Conservation (phyloP, 2,329 filamentous ascomycete genomes). For the Ceratocystis destructans region DNA sequence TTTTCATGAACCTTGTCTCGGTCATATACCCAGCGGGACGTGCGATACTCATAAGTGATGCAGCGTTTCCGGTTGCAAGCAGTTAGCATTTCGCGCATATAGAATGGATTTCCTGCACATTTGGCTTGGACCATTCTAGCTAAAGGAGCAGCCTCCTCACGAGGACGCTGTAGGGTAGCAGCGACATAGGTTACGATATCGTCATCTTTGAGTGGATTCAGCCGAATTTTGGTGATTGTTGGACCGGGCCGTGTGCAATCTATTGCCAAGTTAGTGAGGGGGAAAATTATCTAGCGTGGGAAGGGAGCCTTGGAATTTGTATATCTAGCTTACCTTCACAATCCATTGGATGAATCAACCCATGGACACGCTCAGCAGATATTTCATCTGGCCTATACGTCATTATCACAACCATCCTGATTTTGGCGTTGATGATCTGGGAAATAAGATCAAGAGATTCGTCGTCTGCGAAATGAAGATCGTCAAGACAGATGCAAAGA, state of each 20-base stretch:
- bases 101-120: constrained; percentile 78
- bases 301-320: background rate
- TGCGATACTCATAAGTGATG: constrained; percentile 80
- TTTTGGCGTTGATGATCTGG: constrained; percentile 61
- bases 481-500: constrained; percentile 78
- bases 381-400: constrained; percentile 60
- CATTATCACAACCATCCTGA: constrained; percentile 70
- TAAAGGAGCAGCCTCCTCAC: constrained; percentile 60
- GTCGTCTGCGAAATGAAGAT: constrained; percentile 78
- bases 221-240: constrained; percentile 53
- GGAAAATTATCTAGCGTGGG: background rate
- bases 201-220: constrained; percentile 60
- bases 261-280: constrained; percentile 19
- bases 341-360: constrained; percentile 40
- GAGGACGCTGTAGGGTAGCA: constrained; percentile 59
- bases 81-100: constrained; percentile 80
- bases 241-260: constrained; percentile 36
- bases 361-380: constrained; percentile 39
- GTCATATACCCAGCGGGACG: constrained; percentile 71
- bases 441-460: constrained; percentile 75
- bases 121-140: constrained; percentile 80
- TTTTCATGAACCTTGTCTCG: constrained; percentile 75
- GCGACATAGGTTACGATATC: constrained; percentile 75
- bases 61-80: constrained; percentile 75
- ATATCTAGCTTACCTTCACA: constrained; percentile 33